phyloP scores from a whole-genome alignment of 495 filamentous ascomycete genomes.

The Darksidea phi region DNA sequence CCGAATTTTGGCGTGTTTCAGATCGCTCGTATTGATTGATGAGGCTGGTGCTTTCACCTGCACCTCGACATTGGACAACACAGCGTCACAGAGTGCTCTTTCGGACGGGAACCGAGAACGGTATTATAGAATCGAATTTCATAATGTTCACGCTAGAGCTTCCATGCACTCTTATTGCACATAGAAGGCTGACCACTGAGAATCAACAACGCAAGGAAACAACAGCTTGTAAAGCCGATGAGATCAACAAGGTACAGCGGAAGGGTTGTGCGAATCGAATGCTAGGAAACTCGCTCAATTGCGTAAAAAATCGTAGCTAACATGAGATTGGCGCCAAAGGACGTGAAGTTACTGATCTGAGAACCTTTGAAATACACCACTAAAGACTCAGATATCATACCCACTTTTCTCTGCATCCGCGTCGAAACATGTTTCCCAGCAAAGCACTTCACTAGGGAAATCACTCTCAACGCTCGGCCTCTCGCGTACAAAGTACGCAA shows the following conservation, averaged over 20 bases:
- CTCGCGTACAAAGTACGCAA: conserved; percentile 48
- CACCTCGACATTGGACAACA: no score
- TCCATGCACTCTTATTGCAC: no score
- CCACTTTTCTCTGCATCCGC: conserved; percentile 24
- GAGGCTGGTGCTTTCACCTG: no score
- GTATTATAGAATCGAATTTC: background rate
- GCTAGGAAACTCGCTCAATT: background rate
- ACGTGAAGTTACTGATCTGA: no score
- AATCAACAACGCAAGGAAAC: background rate
- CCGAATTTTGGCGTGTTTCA: conserved; percentile 24
- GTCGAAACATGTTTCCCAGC: conserved; percentile 51
- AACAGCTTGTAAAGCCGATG: background rate
- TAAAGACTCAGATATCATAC: background rate
- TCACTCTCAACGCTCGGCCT: conserved; percentile 44
- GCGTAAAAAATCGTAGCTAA: no score
- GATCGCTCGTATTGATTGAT: conserved; percentile 3
- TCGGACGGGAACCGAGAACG: no score
- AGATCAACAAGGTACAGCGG: no score
- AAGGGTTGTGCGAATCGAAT: background rate
- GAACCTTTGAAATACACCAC: no score
- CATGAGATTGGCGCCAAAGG: no score
- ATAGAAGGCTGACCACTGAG: background rate
- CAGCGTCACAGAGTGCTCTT: no score
- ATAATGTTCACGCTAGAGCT: background rate
- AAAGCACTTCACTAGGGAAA: conserved; percentile 44